These are phyloP conservation scores for Picochlorum sp. DNA, from an alignment of 139 green algal species.

Conservation along the genomic window DNA sequence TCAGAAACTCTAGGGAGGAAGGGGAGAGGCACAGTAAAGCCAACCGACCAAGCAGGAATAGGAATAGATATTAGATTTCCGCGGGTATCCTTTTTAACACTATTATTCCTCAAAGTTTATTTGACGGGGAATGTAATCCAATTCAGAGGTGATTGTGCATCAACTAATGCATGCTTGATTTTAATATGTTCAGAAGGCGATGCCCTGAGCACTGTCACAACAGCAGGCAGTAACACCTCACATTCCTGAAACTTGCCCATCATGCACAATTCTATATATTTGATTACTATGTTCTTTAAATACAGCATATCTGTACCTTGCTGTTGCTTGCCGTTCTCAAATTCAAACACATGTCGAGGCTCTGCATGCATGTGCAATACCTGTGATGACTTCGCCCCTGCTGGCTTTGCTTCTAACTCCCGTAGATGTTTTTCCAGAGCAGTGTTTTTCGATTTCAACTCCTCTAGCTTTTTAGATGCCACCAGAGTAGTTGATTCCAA, in stretches of 20 bases:
- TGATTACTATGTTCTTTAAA: constrained; percentile 23
- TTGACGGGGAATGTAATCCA: neutral
- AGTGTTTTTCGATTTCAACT: constrained; percentile 5
- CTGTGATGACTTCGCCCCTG: too few species aligned
- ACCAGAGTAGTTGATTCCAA: neutral
- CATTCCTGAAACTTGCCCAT: constrained; percentile 16
- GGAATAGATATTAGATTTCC: too few species aligned
- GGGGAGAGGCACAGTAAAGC: too few species aligned
- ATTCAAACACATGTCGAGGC: too few species aligned
- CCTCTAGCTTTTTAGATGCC: constrained; percentile 1
- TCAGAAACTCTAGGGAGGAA: too few species aligned
- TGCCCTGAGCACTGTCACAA: constrained; percentile 14
- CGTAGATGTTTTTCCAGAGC: neutral
- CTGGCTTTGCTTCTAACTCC: neutral
- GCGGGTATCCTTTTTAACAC: neutral
- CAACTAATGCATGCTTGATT: neutral
- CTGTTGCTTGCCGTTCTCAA: too few species aligned
- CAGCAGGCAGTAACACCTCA: constrained; percentile 22
- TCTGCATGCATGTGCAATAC: too few species aligned
- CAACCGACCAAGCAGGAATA: too few species aligned
- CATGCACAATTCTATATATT: constrained; percentile 13
- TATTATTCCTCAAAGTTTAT: neutral
- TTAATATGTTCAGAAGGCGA: constrained; percentile 7
- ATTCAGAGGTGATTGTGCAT: neutral
- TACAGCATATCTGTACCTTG: constrained; percentile 22